These are phyloP conservation scores for Penstemon barbatus DNA, from an alignment of 257 asterid genomes.

Conservation along the genomic window DNA sequence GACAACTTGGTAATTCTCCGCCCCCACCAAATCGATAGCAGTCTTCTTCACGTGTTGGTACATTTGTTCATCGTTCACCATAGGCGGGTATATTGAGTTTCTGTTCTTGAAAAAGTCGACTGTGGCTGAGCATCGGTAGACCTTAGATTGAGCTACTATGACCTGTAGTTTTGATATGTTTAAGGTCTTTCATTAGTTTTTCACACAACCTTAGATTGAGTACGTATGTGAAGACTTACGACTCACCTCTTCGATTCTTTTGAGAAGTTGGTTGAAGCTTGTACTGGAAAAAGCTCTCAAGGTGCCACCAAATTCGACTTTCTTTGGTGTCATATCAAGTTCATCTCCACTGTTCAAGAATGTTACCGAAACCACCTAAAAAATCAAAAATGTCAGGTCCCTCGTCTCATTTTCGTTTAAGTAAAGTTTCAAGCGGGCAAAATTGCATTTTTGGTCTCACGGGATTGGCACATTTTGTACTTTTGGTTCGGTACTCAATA, in stretches of 20 bases:
- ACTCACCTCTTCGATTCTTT: slow-evolving; percentile 79
- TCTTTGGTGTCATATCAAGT: slow-evolving; percentile 38
- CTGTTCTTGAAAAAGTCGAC: slow-evolving; percentile 74
- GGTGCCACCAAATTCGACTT: slow-evolving; percentile 71
- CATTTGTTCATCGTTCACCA: slow-evolving; percentile 62
- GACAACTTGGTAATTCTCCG: slow-evolving; percentile 47
- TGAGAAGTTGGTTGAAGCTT: slow-evolving; percentile 58
- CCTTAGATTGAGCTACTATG: slow-evolving; percentile 67
- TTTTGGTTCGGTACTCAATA: no score
- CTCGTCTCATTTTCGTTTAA: no score
- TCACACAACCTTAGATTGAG: background rate
- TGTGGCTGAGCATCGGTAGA: slow-evolving; percentile 71
- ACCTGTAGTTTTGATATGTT: slow-evolving; percentile 47
- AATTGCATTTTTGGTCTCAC: no score
- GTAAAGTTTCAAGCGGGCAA: no score
- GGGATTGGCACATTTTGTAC: no score
- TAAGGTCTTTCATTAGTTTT: background rate
- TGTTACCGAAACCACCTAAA: slow-evolving; percentile 83
- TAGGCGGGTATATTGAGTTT: slow-evolving; percentile 73
- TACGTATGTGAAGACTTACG: background rate
- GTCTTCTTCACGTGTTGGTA: slow-evolving; percentile 59
- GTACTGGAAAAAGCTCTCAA: slow-evolving; percentile 76
- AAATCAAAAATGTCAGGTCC: background rate
- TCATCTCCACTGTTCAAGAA: slow-evolving; percentile 60
- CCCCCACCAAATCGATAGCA: slow-evolving; percentile 50